Evolutionary conservation across 495 filamentous ascomycete species (phyloP).

Genomic region (Umbilicaria muhlenbergii): DNA sequence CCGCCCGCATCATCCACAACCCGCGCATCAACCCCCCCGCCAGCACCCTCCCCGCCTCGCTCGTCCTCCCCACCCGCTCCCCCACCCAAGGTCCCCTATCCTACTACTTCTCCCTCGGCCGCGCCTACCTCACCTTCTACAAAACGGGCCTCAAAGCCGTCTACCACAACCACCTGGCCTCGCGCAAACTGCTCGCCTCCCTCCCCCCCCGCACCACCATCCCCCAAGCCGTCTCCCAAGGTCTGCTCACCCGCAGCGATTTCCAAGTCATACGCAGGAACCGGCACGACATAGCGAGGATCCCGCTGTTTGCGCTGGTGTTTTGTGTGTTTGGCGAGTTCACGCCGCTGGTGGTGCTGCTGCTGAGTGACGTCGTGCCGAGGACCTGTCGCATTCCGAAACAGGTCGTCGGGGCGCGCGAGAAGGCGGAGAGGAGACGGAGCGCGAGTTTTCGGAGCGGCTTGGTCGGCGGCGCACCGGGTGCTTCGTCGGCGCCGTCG

Average conservation of each 20-base stretch:
- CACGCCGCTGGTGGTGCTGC: conserved; percentile 57
- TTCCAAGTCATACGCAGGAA: conserved; percentile 53
- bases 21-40: conserved; percentile 8
- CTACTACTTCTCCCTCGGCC: conserved; percentile 24
- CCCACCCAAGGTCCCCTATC: conserved; percentile 3
- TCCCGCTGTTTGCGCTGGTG: conserved; percentile 60
- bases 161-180: conserved; percentile 33
- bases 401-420: conserved; percentile 45
- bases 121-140: conserved; percentile 56
- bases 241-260: conserved; percentile 36
- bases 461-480: neutral
- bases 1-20: neutral
- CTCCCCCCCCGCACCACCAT: conserved; percentile 17
- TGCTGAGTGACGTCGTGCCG: conserved; percentile 55
- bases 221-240: conserved; percentile 15
- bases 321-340: conserved; percentile 70
- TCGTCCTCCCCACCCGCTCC: conserved; percentile 5
- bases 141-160: conserved; percentile 66
- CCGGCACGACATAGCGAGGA: conserved; percentile 49
- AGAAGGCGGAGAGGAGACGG: conserved; percentile 27
- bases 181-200: conserved; percentile 33
- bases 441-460: neutral
- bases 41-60: conserved; percentile 9
- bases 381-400: conserved; percentile 64
- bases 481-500: conserved; percentile 2